Evolutionary conservation across 2,329 filamentous ascomycete genomes (phyloP), one percentile per base, ranked within the genome.

Genomic region (Fusarium verrucosum): DNA sequence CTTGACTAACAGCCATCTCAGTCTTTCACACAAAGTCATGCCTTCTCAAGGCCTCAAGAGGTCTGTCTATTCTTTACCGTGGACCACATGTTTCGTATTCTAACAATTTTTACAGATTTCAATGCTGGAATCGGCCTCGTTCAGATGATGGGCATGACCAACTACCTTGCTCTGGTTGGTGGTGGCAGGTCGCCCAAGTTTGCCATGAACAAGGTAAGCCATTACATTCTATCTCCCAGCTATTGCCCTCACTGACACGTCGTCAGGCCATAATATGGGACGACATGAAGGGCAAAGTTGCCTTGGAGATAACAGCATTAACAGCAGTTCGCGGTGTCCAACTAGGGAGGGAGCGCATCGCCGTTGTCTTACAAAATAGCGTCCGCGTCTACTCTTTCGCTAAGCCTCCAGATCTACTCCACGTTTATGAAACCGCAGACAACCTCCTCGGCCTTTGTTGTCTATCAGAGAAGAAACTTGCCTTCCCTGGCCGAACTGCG

Each of bases 161-260:
- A 94, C 78, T 96, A 94, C 75, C 83, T 97, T 32, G 94, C 92
- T 25, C 84, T 98, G 10, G 92, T 97, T 52, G 94, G 94, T 65
- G 94, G 94, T 69, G 93, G 95, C 44, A 90, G 86, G 70, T 87
- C 89, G 58, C 92, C 94, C 50, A 94, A 94, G 73, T 95, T 92
- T 71, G 89, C 92, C 14, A 90, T 90, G 74, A 96, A 94, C 78
- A 96, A 96, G 82, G 92, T 89, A 70, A 10, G 70, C 50, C 11
- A 26, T 23, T 22, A 50, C 11, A 26, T 23, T 22, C 13, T 10
- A 6, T 14, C 7, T 32, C 13, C 10, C 11, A n/a, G 23, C 8
- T 41, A 8, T 13, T 10, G 28, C 4, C 30, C n/a, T 22, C 7
- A 25, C 59, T 71, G 16, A 52, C 32, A 26, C 1, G n/a, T 6